A percentile compares a stretch with the other conserved stretches of the same genome.
Conservation (phyloP, 345 rosid species). For the Streptanthus diversifolius region DNA sequence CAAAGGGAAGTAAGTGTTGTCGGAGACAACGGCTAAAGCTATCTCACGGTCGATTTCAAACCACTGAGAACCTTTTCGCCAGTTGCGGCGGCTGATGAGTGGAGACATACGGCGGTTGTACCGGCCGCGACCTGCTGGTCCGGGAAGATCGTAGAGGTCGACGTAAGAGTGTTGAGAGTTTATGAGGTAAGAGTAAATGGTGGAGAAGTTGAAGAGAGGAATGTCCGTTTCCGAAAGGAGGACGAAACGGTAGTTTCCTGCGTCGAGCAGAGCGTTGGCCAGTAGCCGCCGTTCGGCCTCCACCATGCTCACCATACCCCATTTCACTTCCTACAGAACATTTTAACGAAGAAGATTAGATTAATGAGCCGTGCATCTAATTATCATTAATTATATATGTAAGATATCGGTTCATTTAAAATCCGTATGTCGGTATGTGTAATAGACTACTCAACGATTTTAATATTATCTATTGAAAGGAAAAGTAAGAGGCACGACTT, state of each 20-base stretch:
- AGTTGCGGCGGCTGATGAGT: conserved; percentile 35
- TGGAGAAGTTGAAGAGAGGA: conserved; percentile 72
- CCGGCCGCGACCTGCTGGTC: conserved; percentile 70
- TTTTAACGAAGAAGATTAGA: neutral
- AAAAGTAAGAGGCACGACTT: neutral
- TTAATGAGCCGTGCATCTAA: neutral
- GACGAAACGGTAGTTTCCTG: conserved; percentile 65
- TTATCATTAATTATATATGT: neutral
- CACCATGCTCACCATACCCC: conserved; percentile 75
- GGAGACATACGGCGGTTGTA: conserved; percentile 53
- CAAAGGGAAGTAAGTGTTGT: conserved; percentile 40
- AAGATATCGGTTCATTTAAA: neutral
- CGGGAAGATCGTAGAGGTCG: conserved; percentile 47
- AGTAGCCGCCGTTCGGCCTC: conserved; percentile 78
- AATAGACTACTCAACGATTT: conserved; percentile 27
- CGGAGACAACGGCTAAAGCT: conserved; percentile 59
- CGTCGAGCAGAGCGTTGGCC: conserved; percentile 70
- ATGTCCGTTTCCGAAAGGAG: conserved; percentile 84
- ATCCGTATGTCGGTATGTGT: conserved; percentile 9
- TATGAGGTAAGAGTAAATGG: conserved; percentile 55
- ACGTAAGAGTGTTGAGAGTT: conserved; percentile 47
- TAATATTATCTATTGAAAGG: neutral
- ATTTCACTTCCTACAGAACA: conserved; percentile 45
- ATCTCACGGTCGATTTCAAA: conserved; percentile 68
- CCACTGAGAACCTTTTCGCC: conserved; percentile 97